Base-by-base conservation (phyloP, 768 basidiomycete species). In the Kwoniella sp. region DNA sequence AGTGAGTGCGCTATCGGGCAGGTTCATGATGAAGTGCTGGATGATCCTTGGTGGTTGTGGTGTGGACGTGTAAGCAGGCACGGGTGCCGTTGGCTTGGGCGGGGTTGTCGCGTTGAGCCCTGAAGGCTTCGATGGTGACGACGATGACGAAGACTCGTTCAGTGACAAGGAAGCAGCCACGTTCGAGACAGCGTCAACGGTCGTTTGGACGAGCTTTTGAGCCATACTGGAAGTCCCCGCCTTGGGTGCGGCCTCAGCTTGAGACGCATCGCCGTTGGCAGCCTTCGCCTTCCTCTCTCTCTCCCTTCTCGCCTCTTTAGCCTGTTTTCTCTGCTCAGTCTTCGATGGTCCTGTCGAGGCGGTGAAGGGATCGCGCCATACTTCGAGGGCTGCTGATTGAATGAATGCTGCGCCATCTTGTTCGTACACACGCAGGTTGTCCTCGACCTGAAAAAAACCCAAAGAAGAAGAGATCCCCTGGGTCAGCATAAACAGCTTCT, bases 21-120 rank as follows among this genome's bases (percentile, higher is more conserved):
- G 84, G 80, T 99, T 99, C 93, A 99, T 95, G n/a, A 96, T 89
- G 75, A 92, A 93, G 77, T 96, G 95, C 13, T 87, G 82, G 69
- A 96, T 87, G 50, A 85, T 82, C 61, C 79, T 83, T 63, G 73
- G 71, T 17, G 56, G 53, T 66, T 58, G 51, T 22, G 63, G 37
- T 13, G 3, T 17, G 41, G 15, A 9, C 20, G 41, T 11, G 3
- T 8, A 7, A 45, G 41, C 41, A 11, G 41, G 17, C 20, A 17
- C 41, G 41, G 38, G 1, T 23, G 53, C 22, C 15, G 4, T 30
- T 51, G 37, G n/a, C 5, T 41, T 53, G 12, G 53, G 7, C 25
- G 12, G 23, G 5, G 53, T 29, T 50, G n/a, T n/a, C 20, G 48
- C 20, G 48, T 50, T 22, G 48, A n/a, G 7, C 20, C 20, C 5